Evolutionary conservation across 202 grass and related monocot species (phyloP), one percentile per base, ranked within the genome.

Genomic region (Sporobolus alterniflorus): DNA sequence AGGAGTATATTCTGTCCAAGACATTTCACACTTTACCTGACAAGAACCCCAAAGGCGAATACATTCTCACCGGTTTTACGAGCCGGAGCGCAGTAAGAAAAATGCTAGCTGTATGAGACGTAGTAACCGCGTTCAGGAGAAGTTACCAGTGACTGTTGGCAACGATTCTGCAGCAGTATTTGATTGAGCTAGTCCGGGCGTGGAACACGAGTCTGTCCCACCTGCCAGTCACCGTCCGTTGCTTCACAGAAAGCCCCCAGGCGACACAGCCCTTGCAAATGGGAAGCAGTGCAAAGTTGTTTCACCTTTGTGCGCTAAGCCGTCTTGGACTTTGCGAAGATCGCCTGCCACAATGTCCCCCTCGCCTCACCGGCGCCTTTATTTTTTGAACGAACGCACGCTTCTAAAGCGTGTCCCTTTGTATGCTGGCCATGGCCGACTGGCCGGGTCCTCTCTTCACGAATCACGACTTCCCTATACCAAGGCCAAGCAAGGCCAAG

Each of bases 391-490:
- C 82, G 75, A 32, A 36, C 54, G 89, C 91, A 92, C 89, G 94
- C 94, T 87, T 86, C 78, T 75, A 97, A 92, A 94, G 94, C 85
- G 62, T 91, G 87, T 85, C 86, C 63, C 65, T 88, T 48, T 56
- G 43, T 44, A 71, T 46, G 44, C 57, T 47, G 60, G 60, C 44
- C 75, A 66, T 78, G 44, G 60, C 81, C 46, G 42, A 62, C 26
- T 5, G 1, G n/a, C 29, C n/a, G 28, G 12, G 42, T 69, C 41
- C 43, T 75, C 59, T 70, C 43, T 57, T 4, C 4, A 2, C 0
- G 2, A 39, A 48, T 4, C 4, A 2, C 0, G 2, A 39, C 12
- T 5, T 62, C 71, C 33, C 34, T 86, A 88, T 52, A 77, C 78
- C 64, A 78, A 64, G 55, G 62, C 69, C 83, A 8, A 39, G 36